Percentiles rank a stretch among this genome's conserved stretches.
Evolutionary conservation across 345 rosid genomes (phyloP).

Genomic region (Sapria himalayana): DNA sequence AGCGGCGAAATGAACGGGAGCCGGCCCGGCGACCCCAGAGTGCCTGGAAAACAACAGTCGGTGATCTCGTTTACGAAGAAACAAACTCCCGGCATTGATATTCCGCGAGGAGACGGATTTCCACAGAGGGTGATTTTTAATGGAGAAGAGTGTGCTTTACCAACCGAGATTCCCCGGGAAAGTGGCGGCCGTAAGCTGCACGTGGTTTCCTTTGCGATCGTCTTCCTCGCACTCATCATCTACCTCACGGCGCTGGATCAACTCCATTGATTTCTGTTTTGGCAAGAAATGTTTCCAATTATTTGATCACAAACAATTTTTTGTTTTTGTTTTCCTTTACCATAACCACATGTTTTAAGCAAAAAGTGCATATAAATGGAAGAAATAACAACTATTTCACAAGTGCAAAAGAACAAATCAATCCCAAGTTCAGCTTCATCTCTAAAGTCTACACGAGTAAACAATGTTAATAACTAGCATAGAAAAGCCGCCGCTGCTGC

Average conservation of each 20-base stretch:
- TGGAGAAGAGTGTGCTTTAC: slow-evolving; percentile 91
- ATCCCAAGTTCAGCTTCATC: too few relatives aligned
- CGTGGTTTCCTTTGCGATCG: slow-evolving; percentile 9
- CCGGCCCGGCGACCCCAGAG: slow-evolving; percentile 22
- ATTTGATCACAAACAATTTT: too few relatives aligned
- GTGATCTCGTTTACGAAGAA: slow-evolving; percentile 61
- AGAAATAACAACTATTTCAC: too few relatives aligned
- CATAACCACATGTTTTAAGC: too few relatives aligned
- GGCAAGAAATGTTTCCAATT: too few relatives aligned
- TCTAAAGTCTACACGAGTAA: too few relatives aligned
- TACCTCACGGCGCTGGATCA: slow-evolving; percentile 21
- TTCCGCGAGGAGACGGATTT: slow-evolving; percentile 53
- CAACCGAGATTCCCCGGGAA: slow-evolving; percentile 26
- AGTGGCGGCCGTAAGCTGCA: slow-evolving; percentile 16
- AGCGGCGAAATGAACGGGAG: slow-evolving; percentile 40
- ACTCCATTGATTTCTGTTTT: slow-evolving; percentile 5
- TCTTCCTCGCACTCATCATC: slow-evolving; percentile 13
- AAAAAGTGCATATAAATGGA: too few relatives aligned
- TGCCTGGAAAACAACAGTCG: slow-evolving; percentile 87
- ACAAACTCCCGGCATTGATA: slow-evolving; percentile 18
- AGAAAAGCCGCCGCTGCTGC: too few relatives aligned
- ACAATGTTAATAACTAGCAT: too few relatives aligned
- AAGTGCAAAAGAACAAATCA: too few relatives aligned
- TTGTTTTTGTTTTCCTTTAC: too few relatives aligned
- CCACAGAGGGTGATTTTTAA: slow-evolving; percentile 54